Conservation (phyloP, 164 flowering plant species). For the Aristolochia californica region DNA sequence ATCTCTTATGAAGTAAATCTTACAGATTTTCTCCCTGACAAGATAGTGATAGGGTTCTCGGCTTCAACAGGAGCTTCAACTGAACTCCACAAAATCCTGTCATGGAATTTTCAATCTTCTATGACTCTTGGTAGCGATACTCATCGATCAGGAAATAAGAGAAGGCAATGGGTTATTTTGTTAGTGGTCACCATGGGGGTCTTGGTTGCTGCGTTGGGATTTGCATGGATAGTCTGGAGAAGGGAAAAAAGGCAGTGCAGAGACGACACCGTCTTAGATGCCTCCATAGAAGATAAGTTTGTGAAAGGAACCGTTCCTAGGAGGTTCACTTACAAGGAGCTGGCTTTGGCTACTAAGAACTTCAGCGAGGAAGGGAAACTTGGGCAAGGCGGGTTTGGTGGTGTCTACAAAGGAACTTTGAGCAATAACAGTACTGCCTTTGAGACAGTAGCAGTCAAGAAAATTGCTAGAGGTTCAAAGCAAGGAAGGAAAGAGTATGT, state of each 20-base stretch:
- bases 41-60: slow-evolving; percentile 18
- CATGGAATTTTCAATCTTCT: slow-evolving; percentile 14
- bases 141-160: background rate
- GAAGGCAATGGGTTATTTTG: slow-evolving; percentile 2
- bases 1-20: slow-evolving; percentile 16
- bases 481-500: slow-evolving; percentile 42
- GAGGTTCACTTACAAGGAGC: slow-evolving; percentile 16
- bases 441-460: slow-evolving; percentile 25
- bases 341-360: slow-evolving; percentile 15
- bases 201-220: slow-evolving; percentile 2
- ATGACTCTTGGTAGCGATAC: background rate
- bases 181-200: background rate
- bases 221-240: background rate
- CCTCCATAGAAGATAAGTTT: slow-evolving; percentile 16
- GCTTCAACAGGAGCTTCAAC: slow-evolving; percentile 15
- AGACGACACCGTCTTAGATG: slow-evolving; percentile 2
- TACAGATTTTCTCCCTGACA: slow-evolving; percentile 15
- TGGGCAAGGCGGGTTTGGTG: slow-evolving; percentile 28
- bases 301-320: slow-evolving; percentile 21
- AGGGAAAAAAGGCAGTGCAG: background rate
- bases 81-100: slow-evolving; percentile 14
- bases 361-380: slow-evolving; percentile 22
- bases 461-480: slow-evolving; percentile 24
- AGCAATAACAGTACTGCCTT: background rate
- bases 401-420: slow-evolving; percentile 15